Percentiles rank a stretch among this genome's conserved stretches.
Evolutionary conservation across 257 asterid genomes (phyloP).

Genomic region (Salvia rosmarinus): DNA sequence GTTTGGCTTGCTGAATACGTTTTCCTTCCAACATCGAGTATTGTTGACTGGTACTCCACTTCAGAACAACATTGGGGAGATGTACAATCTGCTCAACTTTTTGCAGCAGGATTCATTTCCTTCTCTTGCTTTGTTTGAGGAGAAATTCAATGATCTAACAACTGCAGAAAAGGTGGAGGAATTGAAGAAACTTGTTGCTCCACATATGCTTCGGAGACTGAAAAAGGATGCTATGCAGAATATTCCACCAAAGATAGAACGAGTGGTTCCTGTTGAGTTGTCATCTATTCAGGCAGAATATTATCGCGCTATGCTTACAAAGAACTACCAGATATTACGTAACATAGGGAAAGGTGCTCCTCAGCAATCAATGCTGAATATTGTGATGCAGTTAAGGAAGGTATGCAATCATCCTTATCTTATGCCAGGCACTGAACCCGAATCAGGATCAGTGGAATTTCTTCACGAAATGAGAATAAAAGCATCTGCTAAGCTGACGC

Average conservation of each 20-base stretch:
- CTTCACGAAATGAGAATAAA: constrained; percentile 98
- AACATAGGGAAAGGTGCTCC: constrained; percentile 92
- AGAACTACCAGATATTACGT: constrained; percentile 91
- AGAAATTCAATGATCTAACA: constrained; percentile 86
- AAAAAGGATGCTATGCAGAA: constrained; percentile 97
- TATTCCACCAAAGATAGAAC: constrained; percentile 97
- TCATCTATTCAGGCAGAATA: constrained; percentile 97
- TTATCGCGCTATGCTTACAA: constrained; percentile 98
- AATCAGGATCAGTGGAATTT: constrained; percentile 77
- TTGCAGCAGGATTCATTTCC: constrained; percentile 94
- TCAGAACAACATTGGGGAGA: constrained; percentile 97
- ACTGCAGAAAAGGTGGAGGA: constrained; percentile 96
- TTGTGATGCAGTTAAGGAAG: constrained; percentile 96
- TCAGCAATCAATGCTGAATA: constrained; percentile 94
- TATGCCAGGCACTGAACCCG: constrained; percentile 98
- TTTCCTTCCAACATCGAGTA: constrained; percentile 90
- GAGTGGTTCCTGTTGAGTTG: constrained; percentile 96
- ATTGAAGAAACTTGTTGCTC: constrained; percentile 96
- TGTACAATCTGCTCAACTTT: constrained; percentile 91
- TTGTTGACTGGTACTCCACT: constrained; percentile 97
- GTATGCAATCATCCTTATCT: constrained; percentile 99
- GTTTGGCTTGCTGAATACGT: constrained; percentile 82
- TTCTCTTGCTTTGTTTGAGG: constrained; percentile 87
- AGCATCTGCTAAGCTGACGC: constrained; percentile 95
- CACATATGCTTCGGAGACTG: constrained; percentile 96